Evolutionary conservation across 2,329 filamentous ascomycete genomes (phyloP), one percentile per base, ranked within the genome.

Genomic region (Nannizzia gypsea): DNA sequence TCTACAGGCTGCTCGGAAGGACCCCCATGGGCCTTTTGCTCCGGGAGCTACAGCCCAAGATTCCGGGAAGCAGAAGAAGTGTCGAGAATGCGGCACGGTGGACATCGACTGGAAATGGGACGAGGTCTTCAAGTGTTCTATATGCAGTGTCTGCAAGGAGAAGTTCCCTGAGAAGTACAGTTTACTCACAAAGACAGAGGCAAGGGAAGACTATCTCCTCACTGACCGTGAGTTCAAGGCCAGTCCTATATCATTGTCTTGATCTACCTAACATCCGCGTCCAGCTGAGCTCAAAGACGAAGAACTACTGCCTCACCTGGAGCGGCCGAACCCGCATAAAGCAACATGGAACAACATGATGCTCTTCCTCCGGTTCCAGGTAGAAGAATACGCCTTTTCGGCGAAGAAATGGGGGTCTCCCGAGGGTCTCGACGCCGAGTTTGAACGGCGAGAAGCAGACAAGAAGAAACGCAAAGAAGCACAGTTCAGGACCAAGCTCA

Each of bases 281-380:
- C 63, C 64, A 88, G 89, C 91, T 38, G 93, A 99, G 72, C 81
- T 99, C n/a, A 87, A 87, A 67, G 93, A 99, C 68, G 82, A 84
- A 60, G 87, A 91, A 15, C 78, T 99, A 1, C 79, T 99, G 0
- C 92, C 92, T 0, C 91, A 95, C 71, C 80, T 99, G 6, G 87
- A 88, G 59, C 86, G 86, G 36, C 92, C 93, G 1, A 99, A 99
- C 67, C 93, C 93, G 0, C 93, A 96, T 75, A 96, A 96, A 72
- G 85, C 88, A 0, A 90, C 91, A 61, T 99, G 90, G 89, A 90
- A 96, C 72, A 90, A 95, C 77, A 99, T 99, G 93, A 96, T 96
- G 86, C 81, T 99, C 1, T 99, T 93, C 71, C 79, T 99, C 22
- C 87, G 93, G 0, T 95, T 84, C 62, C 93, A 99, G 70, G 89